A percentile compares a stretch with the other conserved stretches of the same genome.
Conservation (phyloP, 1,139 yeast species). For the Eremothecium coryli region DNA sequence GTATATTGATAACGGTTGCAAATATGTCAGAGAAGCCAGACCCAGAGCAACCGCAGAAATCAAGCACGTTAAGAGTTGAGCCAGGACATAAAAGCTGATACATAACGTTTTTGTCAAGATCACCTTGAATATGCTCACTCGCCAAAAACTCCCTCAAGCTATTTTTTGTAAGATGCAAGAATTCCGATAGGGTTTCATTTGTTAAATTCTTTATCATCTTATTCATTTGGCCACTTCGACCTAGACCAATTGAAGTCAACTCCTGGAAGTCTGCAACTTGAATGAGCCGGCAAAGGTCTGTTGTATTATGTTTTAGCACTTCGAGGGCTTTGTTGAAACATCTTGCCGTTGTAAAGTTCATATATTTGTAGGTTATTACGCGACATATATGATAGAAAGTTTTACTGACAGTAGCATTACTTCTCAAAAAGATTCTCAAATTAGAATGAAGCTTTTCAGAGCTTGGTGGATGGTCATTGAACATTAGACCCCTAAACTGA, state of each 20-base stretch:
- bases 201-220: slow-evolving; percentile 89
- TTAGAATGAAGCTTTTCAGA: slow-evolving; percentile 31
- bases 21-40: slow-evolving; percentile 57
- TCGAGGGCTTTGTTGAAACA: slow-evolving; percentile 64
- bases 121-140: slow-evolving; percentile 79
- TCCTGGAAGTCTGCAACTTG: slow-evolving; percentile 79
- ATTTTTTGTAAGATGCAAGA: slow-evolving; percentile 52
- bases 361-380: slow-evolving; percentile 32
- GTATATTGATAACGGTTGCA: slow-evolving; percentile 21
- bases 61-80: slow-evolving; percentile 57
- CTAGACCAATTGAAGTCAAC: slow-evolving; percentile 82
- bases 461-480: slow-evolving; percentile 33
- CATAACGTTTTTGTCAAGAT: slow-evolving; percentile 56
- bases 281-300: slow-evolving; percentile 54
- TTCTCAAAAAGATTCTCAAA: slow-evolving; percentile 30
- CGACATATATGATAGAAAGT: slow-evolving; percentile 32
- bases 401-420: slow-evolving; percentile 32
- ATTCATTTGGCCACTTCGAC: slow-evolving; percentile 83
- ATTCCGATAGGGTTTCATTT: slow-evolving; percentile 53
- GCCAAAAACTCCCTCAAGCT: slow-evolving; percentile 72
- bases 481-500: slow-evolving; percentile 33
- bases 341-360: slow-evolving; percentile 65
- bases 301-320: slow-evolving; percentile 41
- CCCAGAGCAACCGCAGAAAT: slow-evolving; percentile 84
- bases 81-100: slow-evolving; percentile 51